Evolutionary conservation across 148 eudicot species (phyloP).

Genomic region (Silene conica): DNA sequence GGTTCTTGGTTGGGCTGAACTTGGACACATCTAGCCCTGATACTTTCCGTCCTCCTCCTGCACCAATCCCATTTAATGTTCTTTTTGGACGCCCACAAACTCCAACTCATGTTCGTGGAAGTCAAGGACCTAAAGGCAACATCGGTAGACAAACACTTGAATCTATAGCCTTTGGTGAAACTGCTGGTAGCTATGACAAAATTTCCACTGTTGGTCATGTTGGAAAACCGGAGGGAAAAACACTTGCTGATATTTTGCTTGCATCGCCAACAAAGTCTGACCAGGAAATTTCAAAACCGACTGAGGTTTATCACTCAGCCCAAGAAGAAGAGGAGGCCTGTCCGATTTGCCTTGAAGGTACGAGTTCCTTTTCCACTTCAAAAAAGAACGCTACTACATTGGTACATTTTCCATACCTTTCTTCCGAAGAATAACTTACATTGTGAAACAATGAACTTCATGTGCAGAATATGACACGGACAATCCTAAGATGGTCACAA

Average conservation of each 20-base stretch:
- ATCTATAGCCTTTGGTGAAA: conserved; percentile 25
- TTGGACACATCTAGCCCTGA: conserved; percentile 76
- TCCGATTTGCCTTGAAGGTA: conserved; percentile 95
- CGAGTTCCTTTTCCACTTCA: background rate
- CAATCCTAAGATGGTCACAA: conserved; percentile 69
- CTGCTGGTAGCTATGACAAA: conserved; percentile 25
- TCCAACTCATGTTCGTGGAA: conserved; percentile 33
- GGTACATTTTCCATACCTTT: background rate
- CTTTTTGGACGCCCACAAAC: conserved; percentile 62
- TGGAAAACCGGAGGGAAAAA: conserved; percentile 35
- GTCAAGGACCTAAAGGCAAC: conserved; percentile 32
- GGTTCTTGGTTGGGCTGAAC: conserved; percentile 58
- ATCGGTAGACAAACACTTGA: conserved; percentile 27
- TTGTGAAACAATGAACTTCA: conserved; percentile 5
- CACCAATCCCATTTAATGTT: conserved; percentile 76
- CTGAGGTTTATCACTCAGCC: conserved; percentile 27
- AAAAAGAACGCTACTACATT: background rate
- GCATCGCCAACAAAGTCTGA: conserved; percentile 61
- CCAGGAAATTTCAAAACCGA: conserved; percentile 39
- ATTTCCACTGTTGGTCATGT: conserved; percentile 25
- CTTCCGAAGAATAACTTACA: background rate
- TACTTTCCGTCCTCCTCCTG: conserved; percentile 78
- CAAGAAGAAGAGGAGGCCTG: conserved; percentile 79
- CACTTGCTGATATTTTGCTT: conserved; percentile 41
- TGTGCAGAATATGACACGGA: conserved; percentile 67